Base-by-base conservation (phyloP, 371 early-diverging fungal genomes). In the Rhizopus sp. region DNA sequence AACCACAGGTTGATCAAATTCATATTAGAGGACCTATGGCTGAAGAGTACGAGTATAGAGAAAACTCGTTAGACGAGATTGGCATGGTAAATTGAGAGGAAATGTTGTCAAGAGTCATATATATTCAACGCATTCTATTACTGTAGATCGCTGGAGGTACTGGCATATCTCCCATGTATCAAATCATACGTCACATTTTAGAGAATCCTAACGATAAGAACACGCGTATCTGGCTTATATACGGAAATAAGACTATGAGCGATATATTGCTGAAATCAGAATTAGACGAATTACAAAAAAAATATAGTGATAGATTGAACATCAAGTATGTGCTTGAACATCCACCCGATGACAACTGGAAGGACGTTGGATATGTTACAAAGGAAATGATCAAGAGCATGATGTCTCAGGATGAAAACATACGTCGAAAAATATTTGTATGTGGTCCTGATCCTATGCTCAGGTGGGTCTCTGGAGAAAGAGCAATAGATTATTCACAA, bases 161-260 rank as follows among this genome's bases (percentile, higher is more conserved):
- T 40, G 97, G 97, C 37, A 90, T 96, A 60, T 92, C 97, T 10
- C 97, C 97, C 48, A 94, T 93, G 93, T 71, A 68, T 57, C 74
- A 73, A 59, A 58, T 76, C 38, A 65, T 70, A 17, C 56, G 66
- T 31, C 63, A 49, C 29, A 71, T 76, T 41, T 53, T 69, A 32
- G 54, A 57, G 15, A 62, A 73, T 49, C 59, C 61, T 4, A 46
- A 55, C n/a, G 72, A 70, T 37, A 64, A 70, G 39, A 34, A 56
- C 2, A 80, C 79, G 23, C 63, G 65, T 34, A 50, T 82, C 33
- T 75, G 76, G 35, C 45, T 87, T 44, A 62, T 87, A 23, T 82
- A 76, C 48, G 81, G 73, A 3, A 87, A 82, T 55, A 76, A 60
- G 33, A 72, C 77, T 7, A 64, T 74, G 35, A 51, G 72, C 17